Evolutionary conservation across 768 basidiomycete species (phyloP), one percentile per base, ranked within the genome.

Genomic region (Psilocybe subaeruginosa): DNA sequence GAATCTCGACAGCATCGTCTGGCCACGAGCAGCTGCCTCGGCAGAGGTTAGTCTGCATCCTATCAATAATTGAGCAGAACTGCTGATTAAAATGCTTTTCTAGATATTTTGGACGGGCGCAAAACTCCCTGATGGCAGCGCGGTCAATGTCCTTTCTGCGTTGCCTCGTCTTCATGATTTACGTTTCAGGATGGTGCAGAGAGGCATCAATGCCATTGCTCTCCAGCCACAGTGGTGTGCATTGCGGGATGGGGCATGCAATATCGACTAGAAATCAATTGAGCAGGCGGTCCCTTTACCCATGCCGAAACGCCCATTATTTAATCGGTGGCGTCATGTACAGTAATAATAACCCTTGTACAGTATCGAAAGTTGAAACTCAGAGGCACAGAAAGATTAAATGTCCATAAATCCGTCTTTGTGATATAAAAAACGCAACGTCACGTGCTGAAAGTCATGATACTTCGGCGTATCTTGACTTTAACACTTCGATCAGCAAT

Each of bases 391-490:
- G 41, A n/a, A 43, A 39, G 37, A 19, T 49, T 19, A 58, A 33
- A 17, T 51, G 17, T 39, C 27, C 23, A 39, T 27, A 50, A 45
- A 23, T 33, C 12, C 37, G 37, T 14, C 29, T 23, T 23, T 23
- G 23, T 23, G 23, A 23, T 30, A 23, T 14, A 52, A 31, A 23
- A 7, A 47, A 52, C 12, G 23, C 7, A 17, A 30, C 45, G 43
- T 59, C 51, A 70, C n/a, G 94, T 95, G 66, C 90, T 93, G 72
- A 99, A 97, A 2, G 93, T 93, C 65, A 98, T 74, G 9, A 86
- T 84, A 66, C 85, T 92, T 50, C 95, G 91, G 3, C 90, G 84
- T 64, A 98, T 95, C 62, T 82, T 87, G 17, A 99, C 77, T 63
- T 87, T 86, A 12, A 96, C 95, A 59, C 86, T 94, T 9, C 96